Evolutionary conservation across 208 protist genomes (phyloP).

Genomic region (Acanthamoeba castellanii): DNA sequence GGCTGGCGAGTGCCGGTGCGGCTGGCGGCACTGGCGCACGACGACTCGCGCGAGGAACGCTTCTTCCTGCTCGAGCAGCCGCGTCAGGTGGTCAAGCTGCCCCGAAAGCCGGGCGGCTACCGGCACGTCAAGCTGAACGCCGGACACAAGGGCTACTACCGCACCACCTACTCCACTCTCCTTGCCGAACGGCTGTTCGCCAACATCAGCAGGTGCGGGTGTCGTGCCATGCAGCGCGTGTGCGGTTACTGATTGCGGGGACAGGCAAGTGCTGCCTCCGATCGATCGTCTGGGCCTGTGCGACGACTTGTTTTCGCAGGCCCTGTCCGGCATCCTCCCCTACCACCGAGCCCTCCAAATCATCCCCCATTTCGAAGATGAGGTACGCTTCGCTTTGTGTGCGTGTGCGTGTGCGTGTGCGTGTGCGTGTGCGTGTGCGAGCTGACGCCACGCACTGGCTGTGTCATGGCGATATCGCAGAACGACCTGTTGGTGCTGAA

Average conservation of each 20-base stretch:
- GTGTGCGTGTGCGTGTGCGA: no score
- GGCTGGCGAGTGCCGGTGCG: not conserved
- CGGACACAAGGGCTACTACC: constrained; percentile 80
- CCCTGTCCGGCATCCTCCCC: not conserved
- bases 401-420: not conserved
- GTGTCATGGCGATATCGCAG: not conserved
- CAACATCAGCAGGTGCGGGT: not conserved
- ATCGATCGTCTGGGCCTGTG: not conserved
- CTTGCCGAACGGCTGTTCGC: constrained; percentile 33
- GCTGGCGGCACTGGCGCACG: not conserved
- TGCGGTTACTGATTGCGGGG: no score
- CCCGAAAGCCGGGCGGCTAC: constrained; percentile 29
- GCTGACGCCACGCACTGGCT: not conserved
- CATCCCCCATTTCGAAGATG: not conserved
- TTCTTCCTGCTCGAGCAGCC: constrained; percentile 43
- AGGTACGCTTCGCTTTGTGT: not conserved
- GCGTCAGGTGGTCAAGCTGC: constrained; percentile 7
- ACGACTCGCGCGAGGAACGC: not conserved
- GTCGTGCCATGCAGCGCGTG: no score
- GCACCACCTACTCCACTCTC: constrained; percentile 71
- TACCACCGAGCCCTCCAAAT: not conserved
- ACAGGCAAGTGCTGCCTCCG: not conserved
- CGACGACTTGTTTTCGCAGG: constrained; percentile 8
- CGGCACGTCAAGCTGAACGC: constrained; percentile 80
- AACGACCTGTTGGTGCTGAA: constrained; percentile 6